Conservation (phyloP, 805 yeast genomes). For the Pichia nanzhaoensis region DNA sequence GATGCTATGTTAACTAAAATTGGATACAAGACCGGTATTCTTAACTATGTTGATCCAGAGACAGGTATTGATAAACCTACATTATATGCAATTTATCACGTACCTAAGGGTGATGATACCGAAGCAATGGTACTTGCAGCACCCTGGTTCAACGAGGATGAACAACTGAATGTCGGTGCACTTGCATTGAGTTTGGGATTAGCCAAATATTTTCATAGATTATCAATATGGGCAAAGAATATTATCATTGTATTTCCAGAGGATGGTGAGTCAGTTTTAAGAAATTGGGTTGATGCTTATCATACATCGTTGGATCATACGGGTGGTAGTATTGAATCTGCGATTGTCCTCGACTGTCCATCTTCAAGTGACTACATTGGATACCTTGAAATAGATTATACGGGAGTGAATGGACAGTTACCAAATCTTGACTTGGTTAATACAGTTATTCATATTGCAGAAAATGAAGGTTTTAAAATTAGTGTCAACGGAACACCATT, state of each 20-base stretch:
- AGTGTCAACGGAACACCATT: constrained; percentile 56
- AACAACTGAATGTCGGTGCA: constrained; percentile 70
- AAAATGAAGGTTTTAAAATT: constrained; percentile 68
- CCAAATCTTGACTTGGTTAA: constrained; percentile 91
- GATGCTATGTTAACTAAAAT: constrained; percentile 57
- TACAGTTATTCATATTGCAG: constrained; percentile 64
- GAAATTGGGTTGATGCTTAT: constrained; percentile 92
- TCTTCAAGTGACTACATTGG: constrained; percentile 58
- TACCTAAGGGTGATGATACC: constrained; percentile 93
- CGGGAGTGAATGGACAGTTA: constrained; percentile 90
- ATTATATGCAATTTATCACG: constrained; percentile 77
- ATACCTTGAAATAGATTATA: constrained; percentile 66
- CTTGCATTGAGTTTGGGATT: constrained; percentile 64
- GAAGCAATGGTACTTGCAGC: constrained; percentile 89
- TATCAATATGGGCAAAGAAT: constrained; percentile 95
- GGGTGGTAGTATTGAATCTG: constrained; percentile 92
- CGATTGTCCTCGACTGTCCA: constrained; percentile 76
- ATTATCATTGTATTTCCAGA: constrained; percentile 79
- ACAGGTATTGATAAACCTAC: constrained; percentile 20
- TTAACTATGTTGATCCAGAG: constrained; percentile 20
- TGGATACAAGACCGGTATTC: constrained; percentile 60
- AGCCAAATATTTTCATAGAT: constrained; percentile 70
- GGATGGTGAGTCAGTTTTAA: constrained; percentile 57
- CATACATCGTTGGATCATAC: constrained; percentile 79
- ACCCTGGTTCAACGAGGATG: constrained; percentile 74